Conservation (phyloP, 108 stramenopile genomes). For the Skeletonema tropicum region DNA sequence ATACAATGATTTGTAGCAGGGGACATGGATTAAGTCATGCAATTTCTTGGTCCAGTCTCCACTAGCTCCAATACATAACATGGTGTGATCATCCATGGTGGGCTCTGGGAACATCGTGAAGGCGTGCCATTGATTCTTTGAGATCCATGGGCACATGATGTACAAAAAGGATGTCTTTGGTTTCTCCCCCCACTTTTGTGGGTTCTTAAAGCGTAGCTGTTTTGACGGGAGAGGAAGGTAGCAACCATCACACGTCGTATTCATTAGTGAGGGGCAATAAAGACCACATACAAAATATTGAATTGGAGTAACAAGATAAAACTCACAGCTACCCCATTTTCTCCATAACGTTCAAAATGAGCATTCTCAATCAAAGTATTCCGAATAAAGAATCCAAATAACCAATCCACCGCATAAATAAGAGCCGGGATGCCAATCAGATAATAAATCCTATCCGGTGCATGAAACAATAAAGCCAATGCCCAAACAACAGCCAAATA, state of each 20-base stretch:
- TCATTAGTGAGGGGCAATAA: too few relatives aligned
- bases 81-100: not conserved
- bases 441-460: constrained; percentile 23
- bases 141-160: constrained; percentile 5
- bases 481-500: constrained; percentile 27
- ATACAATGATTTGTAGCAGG: not conserved
- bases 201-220: not conserved
- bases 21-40: not conserved
- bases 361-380: not conserved
- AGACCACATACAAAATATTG: too few relatives aligned
- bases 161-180: constrained; percentile 3
- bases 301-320: too few relatives aligned
- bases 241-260: too few relatives aligned
- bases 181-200: not conserved
- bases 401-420: constrained; percentile 12
- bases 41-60: constrained; percentile 4
- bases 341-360: constrained; percentile 13
- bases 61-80: not conserved
- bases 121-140: constrained; percentile 11
- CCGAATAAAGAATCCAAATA: not conserved
- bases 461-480: constrained; percentile 18
- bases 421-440: constrained; percentile 25
- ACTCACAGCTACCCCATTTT: constrained; percentile 3
- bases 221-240: too few relatives aligned
- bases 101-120: constrained; percentile 2